These are phyloP conservation scores for Petunia hybrid DNA, from an alignment of 305 asterid species.

Conservation along the genomic window DNA sequence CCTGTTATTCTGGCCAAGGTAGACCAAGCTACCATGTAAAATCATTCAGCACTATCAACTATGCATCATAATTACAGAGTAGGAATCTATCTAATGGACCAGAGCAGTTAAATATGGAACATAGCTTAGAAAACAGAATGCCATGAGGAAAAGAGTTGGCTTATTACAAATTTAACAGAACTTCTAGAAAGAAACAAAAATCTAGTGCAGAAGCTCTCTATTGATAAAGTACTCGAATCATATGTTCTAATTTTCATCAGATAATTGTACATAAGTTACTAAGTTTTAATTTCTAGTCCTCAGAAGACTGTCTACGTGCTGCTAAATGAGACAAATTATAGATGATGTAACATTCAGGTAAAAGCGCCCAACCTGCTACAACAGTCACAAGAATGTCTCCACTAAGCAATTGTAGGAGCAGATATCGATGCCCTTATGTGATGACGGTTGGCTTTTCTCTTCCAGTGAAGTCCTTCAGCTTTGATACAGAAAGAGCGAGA, in stretches of 20 bases:
- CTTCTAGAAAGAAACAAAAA: not conserved
- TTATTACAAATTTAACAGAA: constrained; percentile 11
- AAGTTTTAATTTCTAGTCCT: constrained; percentile 17
- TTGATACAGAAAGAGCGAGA: constrained; percentile 80
- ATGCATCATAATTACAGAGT: not conserved
- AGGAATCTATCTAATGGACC: not conserved
- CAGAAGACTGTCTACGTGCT: constrained; percentile 29
- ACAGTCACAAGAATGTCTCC: constrained; percentile 17
- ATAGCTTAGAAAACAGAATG: not conserved
- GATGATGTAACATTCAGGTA: constrained; percentile 23
- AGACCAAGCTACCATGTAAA: not conserved
- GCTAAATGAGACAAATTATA: constrained; percentile 27
- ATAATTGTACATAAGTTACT: constrained; percentile 16
- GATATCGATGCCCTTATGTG: constrained; percentile 49
- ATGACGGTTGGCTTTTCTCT: constrained; percentile 95
- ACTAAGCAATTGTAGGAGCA: constrained; percentile 19
- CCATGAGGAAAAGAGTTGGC: not conserved
- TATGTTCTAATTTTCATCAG: not conserved
- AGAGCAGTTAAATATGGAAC: not conserved
- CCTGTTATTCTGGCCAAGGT: constrained; percentile 4
- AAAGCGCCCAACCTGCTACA: constrained; percentile 42
- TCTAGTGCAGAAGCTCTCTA: constrained; percentile 1
- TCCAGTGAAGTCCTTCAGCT: constrained; percentile 89
- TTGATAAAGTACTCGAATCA: not conserved
- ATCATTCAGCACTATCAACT: not conserved